Conservation (phyloP, 2,329 filamentous ascomycete species). For the Myrmaecium sp. region DNA sequence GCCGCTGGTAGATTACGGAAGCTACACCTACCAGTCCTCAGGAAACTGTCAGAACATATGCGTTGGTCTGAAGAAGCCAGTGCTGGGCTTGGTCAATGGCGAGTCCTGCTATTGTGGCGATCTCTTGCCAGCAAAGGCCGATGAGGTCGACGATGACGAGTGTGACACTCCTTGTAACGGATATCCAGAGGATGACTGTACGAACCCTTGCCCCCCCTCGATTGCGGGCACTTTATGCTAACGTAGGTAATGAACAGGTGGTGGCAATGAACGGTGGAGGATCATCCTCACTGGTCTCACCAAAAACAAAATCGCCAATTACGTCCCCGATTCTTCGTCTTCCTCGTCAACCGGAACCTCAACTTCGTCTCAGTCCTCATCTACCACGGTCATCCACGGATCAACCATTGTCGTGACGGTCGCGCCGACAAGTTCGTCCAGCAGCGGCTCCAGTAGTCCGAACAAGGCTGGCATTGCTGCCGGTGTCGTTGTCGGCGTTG, state of each 20-base stretch:
- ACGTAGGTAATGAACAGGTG: constrained; percentile 27
- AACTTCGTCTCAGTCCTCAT: constrained; percentile 5
- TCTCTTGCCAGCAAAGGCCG: constrained; percentile 40
- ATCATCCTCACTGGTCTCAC: constrained; percentile 35
- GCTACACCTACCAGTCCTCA: constrained; percentile 34
- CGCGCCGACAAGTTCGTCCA: constrained; percentile 33
- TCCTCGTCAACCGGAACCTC: constrained; percentile 8
- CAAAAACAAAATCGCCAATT: constrained; percentile 19
- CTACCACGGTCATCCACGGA: constrained; percentile 11
- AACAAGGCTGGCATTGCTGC: constrained; percentile 75
- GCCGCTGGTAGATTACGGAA: constrained; percentile 31
- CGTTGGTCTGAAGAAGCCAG: constrained; percentile 28
- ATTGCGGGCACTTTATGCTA: constrained; percentile 10
- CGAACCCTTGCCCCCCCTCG: constrained; percentile 13
- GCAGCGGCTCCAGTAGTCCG: constrained; percentile 20
- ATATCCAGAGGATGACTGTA: constrained; percentile 48
- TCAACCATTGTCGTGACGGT: constrained; percentile 18
- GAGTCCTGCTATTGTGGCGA: constrained; percentile 59
- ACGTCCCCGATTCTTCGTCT: constrained; percentile 12
- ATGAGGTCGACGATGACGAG: constrained; percentile 36
- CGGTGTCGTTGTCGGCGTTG: constrained; percentile 70
- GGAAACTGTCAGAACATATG: constrained; percentile 40
- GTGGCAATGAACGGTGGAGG: constrained; percentile 35
- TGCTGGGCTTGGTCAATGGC: constrained; percentile 46
- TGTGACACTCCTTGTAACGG: constrained; percentile 53